These are phyloP conservation scores for Colletotrichum simmondsii DNA, from an alignment of 2,329 filamentous ascomycete species.

Conservation along the genomic window DNA sequence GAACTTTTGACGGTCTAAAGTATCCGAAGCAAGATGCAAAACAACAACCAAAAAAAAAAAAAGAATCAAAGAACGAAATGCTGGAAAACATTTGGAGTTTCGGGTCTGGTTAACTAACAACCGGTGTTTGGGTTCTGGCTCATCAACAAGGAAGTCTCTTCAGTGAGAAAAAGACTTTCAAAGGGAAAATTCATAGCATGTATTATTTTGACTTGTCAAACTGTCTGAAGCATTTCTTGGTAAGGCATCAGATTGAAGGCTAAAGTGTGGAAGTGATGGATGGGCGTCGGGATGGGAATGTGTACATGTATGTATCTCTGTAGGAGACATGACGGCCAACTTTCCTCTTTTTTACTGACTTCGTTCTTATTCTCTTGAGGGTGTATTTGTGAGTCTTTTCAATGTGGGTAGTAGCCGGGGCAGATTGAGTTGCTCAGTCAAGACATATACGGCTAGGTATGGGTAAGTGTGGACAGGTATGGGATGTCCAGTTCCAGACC, in stretches of 20 bases:
- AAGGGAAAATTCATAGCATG: conserved; percentile 8
- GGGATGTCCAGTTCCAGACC: no score
- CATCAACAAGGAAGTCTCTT: not conserved
- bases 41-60: no score
- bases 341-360: not conserved
- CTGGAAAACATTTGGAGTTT: conserved; percentile 21
- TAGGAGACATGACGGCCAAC: not conserved
- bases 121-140: conserved; percentile 19
- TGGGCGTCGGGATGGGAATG: not conserved
- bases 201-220: conserved; percentile 1
- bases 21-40: no score
- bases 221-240: not conserved
- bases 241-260: not conserved
- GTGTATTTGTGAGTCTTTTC: not conserved
- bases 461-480: not conserved
- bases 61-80: not conserved
- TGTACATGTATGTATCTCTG: conserved; percentile 14
- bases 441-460: not conserved
- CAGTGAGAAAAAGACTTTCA: not conserved
- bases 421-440: not conserved
- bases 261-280: not conserved
- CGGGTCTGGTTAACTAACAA: not conserved
- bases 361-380: not conserved
- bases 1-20: not conserved
- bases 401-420: not conserved